Evolutionary conservation across 2,329 filamentous ascomycete species (phyloP).

Genomic region (Sclerotinia sclerotiorum): DNA sequence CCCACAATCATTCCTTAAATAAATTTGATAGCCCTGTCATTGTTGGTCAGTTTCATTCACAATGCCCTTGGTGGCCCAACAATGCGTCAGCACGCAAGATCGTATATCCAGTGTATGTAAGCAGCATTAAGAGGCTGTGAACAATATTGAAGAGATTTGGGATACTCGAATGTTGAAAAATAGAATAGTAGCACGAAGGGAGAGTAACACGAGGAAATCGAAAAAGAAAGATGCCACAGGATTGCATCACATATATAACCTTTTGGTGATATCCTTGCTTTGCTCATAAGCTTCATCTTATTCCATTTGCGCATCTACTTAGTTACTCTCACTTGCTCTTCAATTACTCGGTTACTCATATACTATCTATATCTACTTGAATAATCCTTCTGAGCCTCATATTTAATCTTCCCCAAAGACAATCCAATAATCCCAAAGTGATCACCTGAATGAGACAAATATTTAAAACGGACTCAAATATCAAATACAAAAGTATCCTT

Average conservation of each 20-base stretch:
- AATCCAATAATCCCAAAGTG: background rate
- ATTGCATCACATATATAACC: conserved; percentile 1
- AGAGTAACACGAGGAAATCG: background rate
- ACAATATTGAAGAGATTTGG: background rate
- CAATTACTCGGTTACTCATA: too few species aligned
- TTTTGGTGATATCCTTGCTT: background rate
- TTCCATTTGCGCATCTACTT: background rate
- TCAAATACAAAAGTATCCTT: background rate
- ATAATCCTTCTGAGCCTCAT: background rate
- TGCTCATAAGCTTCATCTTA: conserved; percentile 1
- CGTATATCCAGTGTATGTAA: background rate
- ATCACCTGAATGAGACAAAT: background rate
- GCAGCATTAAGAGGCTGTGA: conserved; percentile 9
- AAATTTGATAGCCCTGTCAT: conserved; percentile 1
- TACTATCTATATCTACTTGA: background rate
- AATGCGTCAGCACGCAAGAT: too few species aligned
- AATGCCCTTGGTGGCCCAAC: background rate
- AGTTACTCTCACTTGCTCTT: background rate
- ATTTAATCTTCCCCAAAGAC: background rate
- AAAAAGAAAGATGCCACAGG: background rate
- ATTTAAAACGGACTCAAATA: background rate
- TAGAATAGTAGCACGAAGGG: background rate
- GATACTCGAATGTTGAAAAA: background rate
- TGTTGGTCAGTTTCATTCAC: conserved; percentile 17
- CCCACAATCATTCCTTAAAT: conserved; percentile 8